Evolutionary conservation across 164 flowering plant genomes (phyloP).

Genomic region (Houttuynia cordata): DNA sequence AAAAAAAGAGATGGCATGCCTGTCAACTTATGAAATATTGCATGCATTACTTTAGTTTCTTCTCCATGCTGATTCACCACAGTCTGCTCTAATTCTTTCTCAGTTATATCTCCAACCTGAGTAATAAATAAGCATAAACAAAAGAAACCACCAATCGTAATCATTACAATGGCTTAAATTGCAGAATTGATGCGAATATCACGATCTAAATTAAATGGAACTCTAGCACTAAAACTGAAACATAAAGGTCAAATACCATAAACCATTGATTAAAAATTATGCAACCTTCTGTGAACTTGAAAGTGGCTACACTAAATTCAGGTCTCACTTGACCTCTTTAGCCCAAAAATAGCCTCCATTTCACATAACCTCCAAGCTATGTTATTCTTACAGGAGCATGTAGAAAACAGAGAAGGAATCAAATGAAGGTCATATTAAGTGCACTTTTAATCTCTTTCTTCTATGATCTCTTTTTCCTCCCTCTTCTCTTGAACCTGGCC

Average conservation of each 20-base stretch:
- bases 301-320: too few relatives aligned
- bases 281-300: too few relatives aligned
- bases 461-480: too few relatives aligned
- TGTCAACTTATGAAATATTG: not conserved
- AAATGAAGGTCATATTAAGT: not conserved
- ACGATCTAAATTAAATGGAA: too few relatives aligned
- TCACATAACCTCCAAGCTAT: not conserved
- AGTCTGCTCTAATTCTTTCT: conserved; percentile 20
- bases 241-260: too few relatives aligned
- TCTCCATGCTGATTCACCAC: conserved; percentile 23
- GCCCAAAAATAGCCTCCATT: too few relatives aligned
- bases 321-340: too few relatives aligned
- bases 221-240: too few relatives aligned
- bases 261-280: too few relatives aligned
- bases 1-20: not conserved
- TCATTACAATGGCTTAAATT: not conserved
- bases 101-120: conserved; percentile 43
- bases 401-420: not conserved
- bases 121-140: conserved; percentile 1
- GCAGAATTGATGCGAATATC: not conserved
- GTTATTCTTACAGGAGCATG: not conserved
- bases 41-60: conserved; percentile 35
- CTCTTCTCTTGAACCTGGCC: too few relatives aligned
- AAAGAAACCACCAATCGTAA: conserved; percentile 1
- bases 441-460: too few relatives aligned